Base-by-base conservation (phyloP, 1,284 basidiomycete genomes). In the Leccinum proliferum region DNA sequence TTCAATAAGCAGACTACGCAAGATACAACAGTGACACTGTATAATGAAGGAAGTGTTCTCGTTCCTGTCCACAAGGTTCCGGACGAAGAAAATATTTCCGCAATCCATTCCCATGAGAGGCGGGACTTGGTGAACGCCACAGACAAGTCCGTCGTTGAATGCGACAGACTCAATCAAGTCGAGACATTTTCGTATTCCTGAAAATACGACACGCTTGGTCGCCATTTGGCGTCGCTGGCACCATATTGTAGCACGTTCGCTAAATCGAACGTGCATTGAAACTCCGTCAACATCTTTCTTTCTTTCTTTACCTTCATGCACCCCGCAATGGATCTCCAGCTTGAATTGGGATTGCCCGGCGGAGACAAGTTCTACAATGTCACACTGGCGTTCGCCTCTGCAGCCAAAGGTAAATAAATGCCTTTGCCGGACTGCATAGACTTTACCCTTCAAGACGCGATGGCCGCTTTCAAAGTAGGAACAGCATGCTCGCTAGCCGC, bases 171-270 rank as follows among this genome's bases (percentile, higher is more conserved):
- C 53, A 29, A 65, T 78, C 79, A 41, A 77, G 75, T 1, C 74
- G 87, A 35, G 76, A 78, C 63, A 79, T 95, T 41, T 25, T 82
- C 86, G 0, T 89, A n/a, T n/a, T n/a, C n/a, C n/a, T n/a, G n/a
- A n/a, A n/a, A n/a, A n/a, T n/a, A n/a, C n/a, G n/a, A n/a, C n/a
- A n/a, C n/a, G n/a, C n/a, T n/a, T n/a, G n/a, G n/a, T n/a, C n/a
- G n/a, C n/a, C n/a, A n/a, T n/a, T n/a, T n/a, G n/a, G n/a, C n/a
- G n/a, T n/a, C n/a, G n/a, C n/a, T n/a, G n/a, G n/a, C n/a, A n/a
- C n/a, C n/a, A n/a, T n/a, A n/a, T n/a, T n/a, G n/a, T n/a, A n/a
- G n/a, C n/a, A n/a, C n/a, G n/a, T n/a, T n/a, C n/a, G n/a, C n/a
- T n/a, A n/a, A n/a, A n/a, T n/a, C n/a, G n/a, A n/a, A n/a, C n/a